These are phyloP conservation scores for Penicillium sp. DNA, from an alignment of 2,329 filamentous ascomycete genomes.

Conservation along the genomic window DNA sequence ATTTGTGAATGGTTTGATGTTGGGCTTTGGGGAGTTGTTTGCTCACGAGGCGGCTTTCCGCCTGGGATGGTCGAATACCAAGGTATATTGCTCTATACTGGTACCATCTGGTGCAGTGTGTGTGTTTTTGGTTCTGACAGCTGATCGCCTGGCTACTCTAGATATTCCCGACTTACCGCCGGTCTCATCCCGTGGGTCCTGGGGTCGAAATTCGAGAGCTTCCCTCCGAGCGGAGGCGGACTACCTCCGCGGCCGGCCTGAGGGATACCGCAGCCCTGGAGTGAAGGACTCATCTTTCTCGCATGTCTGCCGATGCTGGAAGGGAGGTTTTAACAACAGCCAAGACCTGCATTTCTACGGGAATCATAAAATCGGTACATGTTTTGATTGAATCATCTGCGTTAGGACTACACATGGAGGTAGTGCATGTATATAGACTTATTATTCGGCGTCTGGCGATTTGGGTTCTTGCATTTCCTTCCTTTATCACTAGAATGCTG, in stretches of 20 bases:
- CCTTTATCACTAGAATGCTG: too few relatives aligned
- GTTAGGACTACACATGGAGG: conserved; percentile 2
- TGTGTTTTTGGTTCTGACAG: neutral
- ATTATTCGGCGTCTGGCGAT: conserved; percentile 33
- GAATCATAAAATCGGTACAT: conserved; percentile 22
- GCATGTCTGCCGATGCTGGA: neutral
- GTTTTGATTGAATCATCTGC: conserved; percentile 16
- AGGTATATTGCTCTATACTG: conserved; percentile 57
- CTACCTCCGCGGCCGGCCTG: conserved; percentile 54
- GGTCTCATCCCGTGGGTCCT: conserved; percentile 67
- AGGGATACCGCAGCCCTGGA: conserved; percentile 68
- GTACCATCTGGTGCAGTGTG: too few relatives aligned
- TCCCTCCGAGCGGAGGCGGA: conserved; percentile 53
- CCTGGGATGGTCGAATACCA: conserved; percentile 89
- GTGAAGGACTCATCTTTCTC: conserved; percentile 36
- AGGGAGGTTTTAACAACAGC: neutral
- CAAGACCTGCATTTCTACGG: conserved; percentile 15
- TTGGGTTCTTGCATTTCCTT: conserved; percentile 12
- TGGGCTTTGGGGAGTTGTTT: conserved; percentile 94
- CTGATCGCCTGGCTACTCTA: conserved; percentile 23
- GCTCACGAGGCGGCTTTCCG: conserved; percentile 93
- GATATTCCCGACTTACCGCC: conserved; percentile 61
- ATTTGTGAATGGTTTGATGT: conserved; percentile 96
- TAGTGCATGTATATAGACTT: conserved; percentile 37
- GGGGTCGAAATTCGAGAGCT: conserved; percentile 77